Conservation (phyloP, 2,329 filamentous ascomycete species). For the Fusarium heterosporum region DNA sequence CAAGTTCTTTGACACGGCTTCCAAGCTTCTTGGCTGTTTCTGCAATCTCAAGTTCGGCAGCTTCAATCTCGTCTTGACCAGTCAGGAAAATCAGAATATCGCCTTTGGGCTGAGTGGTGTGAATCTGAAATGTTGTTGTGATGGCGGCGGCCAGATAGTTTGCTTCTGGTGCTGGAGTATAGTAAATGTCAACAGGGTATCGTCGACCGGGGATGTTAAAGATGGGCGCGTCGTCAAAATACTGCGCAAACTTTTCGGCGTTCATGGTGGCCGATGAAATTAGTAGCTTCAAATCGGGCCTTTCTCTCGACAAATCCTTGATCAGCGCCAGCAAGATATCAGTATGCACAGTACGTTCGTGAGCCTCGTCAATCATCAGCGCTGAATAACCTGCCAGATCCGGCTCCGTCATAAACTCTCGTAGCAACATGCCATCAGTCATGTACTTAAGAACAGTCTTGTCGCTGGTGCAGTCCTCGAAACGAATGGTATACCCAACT, state of each 20-base stretch:
- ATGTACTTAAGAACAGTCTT: slow-evolving; percentile 95
- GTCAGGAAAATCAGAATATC: slow-evolving; percentile 96
- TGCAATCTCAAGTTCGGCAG: slow-evolving; percentile 83
- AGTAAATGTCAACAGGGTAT: slow-evolving; percentile 92
- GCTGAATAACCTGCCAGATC: slow-evolving; percentile 84
- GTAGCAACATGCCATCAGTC: slow-evolving; percentile 95
- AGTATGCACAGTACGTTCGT: slow-evolving; percentile 91
- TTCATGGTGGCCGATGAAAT: slow-evolving; percentile 97
- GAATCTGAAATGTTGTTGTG: slow-evolving; percentile 94
- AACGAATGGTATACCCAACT: slow-evolving; percentile 94
- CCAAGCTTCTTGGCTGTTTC: slow-evolving; percentile 91
- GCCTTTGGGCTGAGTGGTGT: slow-evolving; percentile 84
- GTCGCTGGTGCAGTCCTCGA: slow-evolving; percentile 91
- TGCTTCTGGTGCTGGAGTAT: slow-evolving; percentile 89
- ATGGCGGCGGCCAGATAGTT: slow-evolving; percentile 94
- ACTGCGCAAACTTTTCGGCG: slow-evolving; percentile 89
- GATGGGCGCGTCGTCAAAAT: slow-evolving; percentile 92
- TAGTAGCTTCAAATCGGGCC: slow-evolving; percentile 88
- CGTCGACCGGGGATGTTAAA: slow-evolving; percentile 93
- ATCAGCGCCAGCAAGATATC: slow-evolving; percentile 90
- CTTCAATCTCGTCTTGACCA: slow-evolving; percentile 95
- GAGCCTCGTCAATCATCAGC: slow-evolving; percentile 97
- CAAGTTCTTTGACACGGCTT: slow-evolving; percentile 83
- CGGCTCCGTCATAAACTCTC: slow-evolving; percentile 90
- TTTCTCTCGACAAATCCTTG: slow-evolving; percentile 85